These are phyloP conservation scores for Pittosporum tobira DNA, from an alignment of 129 eudicot species.

Conservation along the genomic window DNA sequence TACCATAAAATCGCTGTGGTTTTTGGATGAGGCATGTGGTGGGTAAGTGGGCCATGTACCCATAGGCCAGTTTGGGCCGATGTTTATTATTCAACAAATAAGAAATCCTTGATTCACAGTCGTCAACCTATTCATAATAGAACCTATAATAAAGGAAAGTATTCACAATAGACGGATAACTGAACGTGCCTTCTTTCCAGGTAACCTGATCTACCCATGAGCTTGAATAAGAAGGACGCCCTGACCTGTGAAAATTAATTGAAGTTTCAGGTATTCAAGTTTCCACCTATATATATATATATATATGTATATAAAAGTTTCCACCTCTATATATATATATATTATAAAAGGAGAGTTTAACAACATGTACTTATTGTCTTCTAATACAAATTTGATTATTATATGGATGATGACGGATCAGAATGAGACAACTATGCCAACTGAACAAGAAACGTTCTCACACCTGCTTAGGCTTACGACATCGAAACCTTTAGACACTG, in stretches of 20 bases:
- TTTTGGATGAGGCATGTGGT: too few relatives aligned
- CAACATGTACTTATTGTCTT: too few relatives aligned
- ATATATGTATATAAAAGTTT: too few relatives aligned
- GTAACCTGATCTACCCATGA: conserved; percentile 95
- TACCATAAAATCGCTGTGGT: too few relatives aligned
- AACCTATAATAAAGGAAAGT: too few relatives aligned
- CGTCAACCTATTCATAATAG: background rate
- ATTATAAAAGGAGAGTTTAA: too few relatives aligned
- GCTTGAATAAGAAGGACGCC: conserved; percentile 60
- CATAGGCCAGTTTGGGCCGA: too few relatives aligned
- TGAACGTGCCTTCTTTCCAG: conserved; percentile 72
- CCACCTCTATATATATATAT: too few relatives aligned
- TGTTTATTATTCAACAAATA: background rate
- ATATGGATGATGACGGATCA: background rate
- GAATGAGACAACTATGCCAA: background rate
- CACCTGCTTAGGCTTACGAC: conserved; percentile 96
- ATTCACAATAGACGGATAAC: too few relatives aligned
- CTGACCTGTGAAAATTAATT: conserved; percentile 52
- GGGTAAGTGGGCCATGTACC: too few relatives aligned
- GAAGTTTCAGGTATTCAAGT: conserved; percentile 9
- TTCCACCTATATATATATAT: too few relatives aligned
- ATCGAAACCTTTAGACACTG: conserved; percentile 84
- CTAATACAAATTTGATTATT: too few relatives aligned
- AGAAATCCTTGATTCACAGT: background rate
- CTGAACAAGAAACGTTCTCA: background rate